Evolutionary conservation across 164 flowering plant species (phyloP), one percentile per base, ranked within the genome.

Genomic region (Vitis cinerea): DNA sequence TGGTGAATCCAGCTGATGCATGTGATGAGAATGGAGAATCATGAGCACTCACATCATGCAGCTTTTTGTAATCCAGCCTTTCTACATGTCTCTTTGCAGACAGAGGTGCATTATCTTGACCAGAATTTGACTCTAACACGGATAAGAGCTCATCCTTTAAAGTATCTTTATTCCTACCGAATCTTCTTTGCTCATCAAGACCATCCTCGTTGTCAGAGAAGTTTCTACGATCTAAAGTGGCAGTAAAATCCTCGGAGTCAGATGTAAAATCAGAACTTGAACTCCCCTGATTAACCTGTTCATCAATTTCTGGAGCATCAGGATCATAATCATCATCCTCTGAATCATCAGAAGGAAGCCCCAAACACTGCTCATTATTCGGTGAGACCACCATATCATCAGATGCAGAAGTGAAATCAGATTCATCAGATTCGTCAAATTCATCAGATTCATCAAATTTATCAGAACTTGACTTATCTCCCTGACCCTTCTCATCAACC

Each of bases 281-380:
- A 75, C 84, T 83, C 77, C 83, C 90, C 62, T 67, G 60, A 52
- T 79, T 81, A 73, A 64, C 73, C 50, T 79, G 71, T 7, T 82
- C 78, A 61, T 78, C 86, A 53, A 27, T 58, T 64, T 82, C 84
- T 59, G 62, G 84, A 77, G 70, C 90, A 79, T 69, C 69, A 64
- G 94, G 96, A 80, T 89, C 81, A 83, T 72, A 92, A 68, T 88
- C 91, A 81, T 88, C 82, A 78, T 92, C 97, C 75, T 85, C 97
- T 15, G 97, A 90, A 75, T 88, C 95, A 72, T 92, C 97, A 70
- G 95, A 87, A 63, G 90, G 83, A 70, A 88, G 87, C 27, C 83
- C 89, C 70, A 79, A 15, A 31, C 63, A 16, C 62, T 59, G 77
- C 14, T 79, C 80, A 14, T 66, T 37, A 37, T 37, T 37, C 0